A percentile compares a stretch with the other conserved stretches of the same genome.
phyloP scores from a whole-genome alignment of 2,329 filamentous ascomycete genomes.

The Onygenales sp. region DNA sequence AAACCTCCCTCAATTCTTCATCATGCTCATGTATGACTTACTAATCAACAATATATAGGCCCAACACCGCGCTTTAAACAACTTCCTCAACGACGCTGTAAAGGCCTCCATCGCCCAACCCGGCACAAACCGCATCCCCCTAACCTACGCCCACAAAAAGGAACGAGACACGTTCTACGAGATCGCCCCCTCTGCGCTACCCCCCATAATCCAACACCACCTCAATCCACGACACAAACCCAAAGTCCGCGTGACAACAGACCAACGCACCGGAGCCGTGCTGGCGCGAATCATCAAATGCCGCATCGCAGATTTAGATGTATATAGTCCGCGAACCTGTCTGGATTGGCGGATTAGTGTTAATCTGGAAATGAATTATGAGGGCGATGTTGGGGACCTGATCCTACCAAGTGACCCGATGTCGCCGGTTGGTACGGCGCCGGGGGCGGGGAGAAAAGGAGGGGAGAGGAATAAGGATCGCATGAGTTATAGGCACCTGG shows the following conservation, averaged over 20 bases:
- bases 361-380: constrained; percentile 85
- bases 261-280: constrained; percentile 60
- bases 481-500: constrained; percentile 78
- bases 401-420: constrained; percentile 29
- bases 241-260: constrained; percentile 65
- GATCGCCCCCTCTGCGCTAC: constrained; percentile 55
- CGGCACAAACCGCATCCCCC: constrained; percentile 25
- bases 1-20: neutral
- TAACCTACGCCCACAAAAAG: constrained; percentile 72
- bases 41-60: constrained; percentile 36
- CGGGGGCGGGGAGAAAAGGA: constrained; percentile 28
- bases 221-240: constrained; percentile 49
- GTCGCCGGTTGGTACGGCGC: constrained; percentile 4
- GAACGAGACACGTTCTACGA: constrained; percentile 81
- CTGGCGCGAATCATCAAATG: constrained; percentile 84
- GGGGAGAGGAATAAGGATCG: constrained; percentile 74
- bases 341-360: constrained; percentile 92
- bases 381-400: constrained; percentile 54
- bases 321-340: constrained; percentile 64
- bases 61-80: constrained; percentile 77
- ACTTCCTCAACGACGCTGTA: constrained; percentile 66
- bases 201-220: constrained; percentile 53
- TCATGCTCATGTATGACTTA: constrained; percentile 3
- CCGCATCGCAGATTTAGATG: constrained; percentile 77
- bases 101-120: constrained; percentile 39